Evolutionary conservation across 78 protist genomes (phyloP).

Genomic region (Abeoforma whisleri): DNA sequence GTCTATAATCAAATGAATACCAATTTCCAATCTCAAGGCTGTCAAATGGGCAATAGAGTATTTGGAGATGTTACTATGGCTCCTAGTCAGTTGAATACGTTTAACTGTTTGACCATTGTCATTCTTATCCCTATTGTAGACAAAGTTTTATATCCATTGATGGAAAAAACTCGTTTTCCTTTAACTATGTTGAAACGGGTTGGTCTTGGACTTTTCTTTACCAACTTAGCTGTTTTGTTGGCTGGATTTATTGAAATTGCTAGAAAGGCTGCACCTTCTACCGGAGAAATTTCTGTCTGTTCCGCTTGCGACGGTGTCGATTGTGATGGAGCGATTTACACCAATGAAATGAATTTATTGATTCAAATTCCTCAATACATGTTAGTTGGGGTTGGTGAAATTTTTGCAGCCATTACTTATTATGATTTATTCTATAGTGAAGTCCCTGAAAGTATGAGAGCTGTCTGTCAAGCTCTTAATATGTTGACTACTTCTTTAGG

Average conservation of each 20-base stretch:
- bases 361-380: too few relatives aligned
- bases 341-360: too few relatives aligned
- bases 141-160: neutral
- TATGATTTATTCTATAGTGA: too few relatives aligned
- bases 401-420: too few relatives aligned
- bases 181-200: too few relatives aligned
- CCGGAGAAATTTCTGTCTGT: too few relatives aligned
- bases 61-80: slow-evolving; percentile 1
- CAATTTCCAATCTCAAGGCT: slow-evolving; percentile 15
- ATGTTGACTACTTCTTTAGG: neutral
- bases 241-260: slow-evolving; percentile 6
- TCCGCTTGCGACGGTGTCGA: too few relatives aligned
- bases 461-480: neutral
- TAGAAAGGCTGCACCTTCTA: slow-evolving; percentile 7
- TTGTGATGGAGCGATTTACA: too few relatives aligned
- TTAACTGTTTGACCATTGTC: slow-evolving; percentile 26
- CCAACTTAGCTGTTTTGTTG: neutral
- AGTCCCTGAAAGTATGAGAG: neutral
- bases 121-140: slow-evolving; percentile 23
- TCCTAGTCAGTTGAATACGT: slow-evolving; percentile 11
- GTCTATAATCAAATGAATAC: neutral
- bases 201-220: too few relatives aligned
- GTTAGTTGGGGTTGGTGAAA: slow-evolving; percentile 27
- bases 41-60: slow-evolving; percentile 30
- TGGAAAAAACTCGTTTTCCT: slow-evolving; percentile 11